Conservation (phyloP, 2,329 filamentous ascomycete species). For the Aspergillus hiratsukae region DNA sequence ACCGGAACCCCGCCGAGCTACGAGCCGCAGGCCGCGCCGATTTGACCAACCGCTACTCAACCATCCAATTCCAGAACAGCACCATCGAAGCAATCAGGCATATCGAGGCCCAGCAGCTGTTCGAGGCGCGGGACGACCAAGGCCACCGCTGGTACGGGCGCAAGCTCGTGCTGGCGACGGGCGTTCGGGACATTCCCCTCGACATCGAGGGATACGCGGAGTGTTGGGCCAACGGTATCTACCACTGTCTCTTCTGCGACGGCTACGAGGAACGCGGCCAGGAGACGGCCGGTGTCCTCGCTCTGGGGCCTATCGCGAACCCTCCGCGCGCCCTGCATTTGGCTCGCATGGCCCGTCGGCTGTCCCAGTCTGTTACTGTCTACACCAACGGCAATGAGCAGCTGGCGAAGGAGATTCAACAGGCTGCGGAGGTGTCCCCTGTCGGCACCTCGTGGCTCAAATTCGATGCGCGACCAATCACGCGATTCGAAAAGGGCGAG, state of each 20-base stretch:
- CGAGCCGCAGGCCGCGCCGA: slow-evolving; percentile 31
- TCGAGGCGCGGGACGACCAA: slow-evolving; percentile 39
- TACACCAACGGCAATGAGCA: slow-evolving; percentile 48
- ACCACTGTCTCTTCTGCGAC: slow-evolving; percentile 58
- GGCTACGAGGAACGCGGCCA: slow-evolving; percentile 55
- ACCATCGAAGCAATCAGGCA: background rate
- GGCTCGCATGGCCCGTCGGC: slow-evolving; percentile 41
- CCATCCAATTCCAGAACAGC: slow-evolving; percentile 22
- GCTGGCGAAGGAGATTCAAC: slow-evolving; percentile 18
- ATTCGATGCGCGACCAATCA: slow-evolving; percentile 2
- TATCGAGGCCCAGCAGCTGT: slow-evolving; percentile 18
- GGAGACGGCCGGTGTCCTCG: slow-evolving; percentile 21
- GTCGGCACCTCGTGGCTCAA: background rate
- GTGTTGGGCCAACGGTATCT: slow-evolving; percentile 52
- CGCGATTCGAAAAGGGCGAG: background rate
- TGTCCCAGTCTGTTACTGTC: slow-evolving; percentile 45
- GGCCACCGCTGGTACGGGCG: slow-evolving; percentile 45
- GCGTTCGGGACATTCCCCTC: slow-evolving; percentile 49
- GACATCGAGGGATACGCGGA: slow-evolving; percentile 52
- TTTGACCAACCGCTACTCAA: slow-evolving; percentile 34
- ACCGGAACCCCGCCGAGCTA: slow-evolving; percentile 29
- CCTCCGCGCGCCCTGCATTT: slow-evolving; percentile 37
- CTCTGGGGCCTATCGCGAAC: slow-evolving; percentile 35
- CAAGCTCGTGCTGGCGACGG: slow-evolving; percentile 54
- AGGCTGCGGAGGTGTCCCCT: background rate